Evolutionary conservation across 805 yeast genomes (phyloP).

Genomic region (Metschnikowia drakensbergensis): DNA sequence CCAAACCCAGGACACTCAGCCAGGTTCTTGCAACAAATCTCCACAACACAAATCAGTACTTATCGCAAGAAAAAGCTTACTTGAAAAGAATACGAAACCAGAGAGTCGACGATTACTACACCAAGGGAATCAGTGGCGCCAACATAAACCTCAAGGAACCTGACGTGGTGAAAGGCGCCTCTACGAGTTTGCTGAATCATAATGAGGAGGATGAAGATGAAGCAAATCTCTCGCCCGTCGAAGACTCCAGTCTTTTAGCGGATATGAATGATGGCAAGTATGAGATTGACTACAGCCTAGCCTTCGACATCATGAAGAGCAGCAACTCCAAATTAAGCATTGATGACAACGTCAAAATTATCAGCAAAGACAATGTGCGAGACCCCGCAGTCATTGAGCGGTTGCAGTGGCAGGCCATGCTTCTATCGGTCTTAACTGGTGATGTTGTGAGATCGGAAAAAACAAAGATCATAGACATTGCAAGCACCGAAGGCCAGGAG

Average conservation of each 20-base stretch:
- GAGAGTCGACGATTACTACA: conserved; percentile 65
- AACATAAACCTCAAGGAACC: conserved; percentile 18
- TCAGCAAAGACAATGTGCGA: conserved; percentile 36
- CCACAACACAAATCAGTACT: conserved; percentile 36
- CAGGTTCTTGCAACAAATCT: conserved; percentile 15
- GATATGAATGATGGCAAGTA: conserved; percentile 43
- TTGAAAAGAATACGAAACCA: conserved; percentile 59
- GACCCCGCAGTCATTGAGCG: conserved; percentile 63
- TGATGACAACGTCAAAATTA: conserved; percentile 34
- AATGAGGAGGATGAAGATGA: conserved; percentile 34
- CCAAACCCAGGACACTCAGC: conserved; percentile 13
- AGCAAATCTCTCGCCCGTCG: conserved; percentile 18
- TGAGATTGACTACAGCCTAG: conserved; percentile 45
- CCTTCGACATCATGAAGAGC: conserved; percentile 33
- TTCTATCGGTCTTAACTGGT: conserved; percentile 85
- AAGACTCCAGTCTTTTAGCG: conserved; percentile 28
- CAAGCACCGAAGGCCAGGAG: conserved; percentile 40
- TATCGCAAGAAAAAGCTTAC: conserved; percentile 65
- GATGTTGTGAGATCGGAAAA: conserved; percentile 92
- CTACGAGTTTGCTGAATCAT: not conserved
- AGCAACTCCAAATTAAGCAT: conserved; percentile 20
- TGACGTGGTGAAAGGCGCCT: conserved; percentile 2
- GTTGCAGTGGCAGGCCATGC: conserved; percentile 94
- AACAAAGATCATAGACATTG: conserved; percentile 59
- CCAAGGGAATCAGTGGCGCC: conserved; percentile 55